Percentiles rank a stretch among this genome's conserved stretches.
phyloP scores from a whole-genome alignment of 441 rosid species.

The Gossypium aridum region DNA sequence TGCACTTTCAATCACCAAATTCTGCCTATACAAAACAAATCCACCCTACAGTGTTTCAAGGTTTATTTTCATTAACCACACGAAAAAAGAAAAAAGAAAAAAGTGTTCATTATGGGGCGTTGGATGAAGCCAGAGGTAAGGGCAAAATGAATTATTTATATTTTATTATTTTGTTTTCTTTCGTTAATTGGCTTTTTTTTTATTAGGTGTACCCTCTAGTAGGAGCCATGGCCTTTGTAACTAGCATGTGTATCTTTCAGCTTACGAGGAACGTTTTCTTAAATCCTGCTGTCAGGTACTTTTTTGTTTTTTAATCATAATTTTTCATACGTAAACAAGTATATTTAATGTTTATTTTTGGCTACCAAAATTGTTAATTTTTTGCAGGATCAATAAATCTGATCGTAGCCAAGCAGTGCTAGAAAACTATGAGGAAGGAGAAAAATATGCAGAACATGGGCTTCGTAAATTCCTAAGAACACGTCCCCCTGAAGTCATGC shows the following conservation, averaged over 20 bases:
- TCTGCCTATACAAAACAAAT: not conserved
- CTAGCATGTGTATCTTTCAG: conserved; percentile 45
- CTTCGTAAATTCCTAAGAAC: conserved; percentile 50
- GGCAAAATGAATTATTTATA: not conserved
- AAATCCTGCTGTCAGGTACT: conserved; percentile 53
- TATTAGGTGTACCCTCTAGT: conserved; percentile 44
- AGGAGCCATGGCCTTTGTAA: conserved; percentile 57
- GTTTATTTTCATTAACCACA: too few species aligned
- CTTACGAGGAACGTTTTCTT: conserved; percentile 38
- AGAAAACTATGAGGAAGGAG: conserved; percentile 50
- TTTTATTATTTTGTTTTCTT: not conserved
- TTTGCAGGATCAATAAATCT: conserved; percentile 31
- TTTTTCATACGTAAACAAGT: too few species aligned
- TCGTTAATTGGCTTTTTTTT: not conserved
- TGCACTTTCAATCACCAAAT: not conserved
- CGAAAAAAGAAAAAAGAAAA: not conserved
- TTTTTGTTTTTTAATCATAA: too few species aligned
- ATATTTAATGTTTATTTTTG: not conserved
- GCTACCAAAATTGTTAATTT: not conserved
- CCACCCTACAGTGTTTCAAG: not conserved
- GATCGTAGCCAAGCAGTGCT: conserved; percentile 32
- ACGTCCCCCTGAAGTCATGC: conserved; percentile 54
- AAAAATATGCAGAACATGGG: conserved; percentile 42
- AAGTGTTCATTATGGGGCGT: conserved; percentile 41
- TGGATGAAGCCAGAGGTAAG: conserved; percentile 76